phyloP scores from a whole-genome alignment of 1,284 basidiomycete genomes.

The Agaricales sp. region DNA sequence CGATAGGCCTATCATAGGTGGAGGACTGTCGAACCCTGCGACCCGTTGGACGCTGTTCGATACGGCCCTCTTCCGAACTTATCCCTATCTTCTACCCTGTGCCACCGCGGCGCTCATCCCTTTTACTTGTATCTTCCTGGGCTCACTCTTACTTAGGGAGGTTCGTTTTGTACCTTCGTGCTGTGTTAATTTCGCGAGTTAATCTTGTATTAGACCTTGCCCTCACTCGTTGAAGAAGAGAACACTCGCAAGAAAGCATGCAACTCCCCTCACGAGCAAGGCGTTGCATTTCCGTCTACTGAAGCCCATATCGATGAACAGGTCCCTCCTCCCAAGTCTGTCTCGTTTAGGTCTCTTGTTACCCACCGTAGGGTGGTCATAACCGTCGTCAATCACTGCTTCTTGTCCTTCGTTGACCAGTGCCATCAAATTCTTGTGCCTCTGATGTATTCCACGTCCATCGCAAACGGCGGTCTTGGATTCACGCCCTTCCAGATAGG shows the following conservation, averaged over 20 bases:
- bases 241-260: neutral
- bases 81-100: constrained; percentile 4
- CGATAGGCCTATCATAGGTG: constrained; percentile 2
- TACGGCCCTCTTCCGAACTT: neutral
- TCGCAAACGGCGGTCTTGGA: constrained; percentile 3
- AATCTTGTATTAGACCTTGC: neutral
- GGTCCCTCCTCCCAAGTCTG: neutral
- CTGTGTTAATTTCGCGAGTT: neutral
- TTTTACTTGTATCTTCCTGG: neutral
- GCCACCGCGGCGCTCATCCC: neutral
- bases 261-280: neutral
- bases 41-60: constrained; percentile 1
- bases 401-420: constrained; percentile 6
- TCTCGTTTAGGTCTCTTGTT: neutral
- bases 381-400: neutral
- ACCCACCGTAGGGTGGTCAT: neutral
- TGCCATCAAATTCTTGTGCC: constrained; percentile 3
- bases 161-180: neutral
- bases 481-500: constrained; percentile 6
- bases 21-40: constrained; percentile 1
- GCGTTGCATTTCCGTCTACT: neutral
- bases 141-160: constrained; percentile 2
- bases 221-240: neutral
- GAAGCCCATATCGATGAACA: neutral
- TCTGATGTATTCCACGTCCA: constrained; percentile 6